Evolutionary conservation across 116 monocot genomes (phyloP).

Genomic region (Phalaenopsis hybrid): DNA sequence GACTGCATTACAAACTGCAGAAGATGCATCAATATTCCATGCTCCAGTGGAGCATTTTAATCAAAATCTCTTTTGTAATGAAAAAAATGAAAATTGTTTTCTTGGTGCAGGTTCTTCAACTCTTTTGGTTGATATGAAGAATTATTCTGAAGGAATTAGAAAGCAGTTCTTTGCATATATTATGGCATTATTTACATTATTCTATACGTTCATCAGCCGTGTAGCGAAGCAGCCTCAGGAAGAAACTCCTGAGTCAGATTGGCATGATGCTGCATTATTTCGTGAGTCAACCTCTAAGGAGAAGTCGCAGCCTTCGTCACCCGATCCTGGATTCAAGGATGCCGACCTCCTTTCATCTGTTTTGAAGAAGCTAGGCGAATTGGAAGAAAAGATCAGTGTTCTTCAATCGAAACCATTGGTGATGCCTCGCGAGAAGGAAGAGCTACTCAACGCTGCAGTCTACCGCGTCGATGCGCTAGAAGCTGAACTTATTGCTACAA

Average conservation of each 20-base stretch:
- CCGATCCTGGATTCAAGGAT: conserved; percentile 20
- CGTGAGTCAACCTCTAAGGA: conserved; percentile 13
- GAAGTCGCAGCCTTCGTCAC: conserved; percentile 21
- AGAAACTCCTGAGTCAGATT: conserved; percentile 13
- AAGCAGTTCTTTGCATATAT: neutral
- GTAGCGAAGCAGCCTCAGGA: neutral
- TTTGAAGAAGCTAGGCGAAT: conserved; percentile 30
- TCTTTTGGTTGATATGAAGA: neutral
- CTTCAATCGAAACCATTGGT: conserved; percentile 37
- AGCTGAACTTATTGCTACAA: conserved; percentile 46
- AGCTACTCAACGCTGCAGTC: conserved; percentile 44
- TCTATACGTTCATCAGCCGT: neutral
- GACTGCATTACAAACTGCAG: neutral
- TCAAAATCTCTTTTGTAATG: neutral
- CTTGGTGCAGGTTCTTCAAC: conserved; percentile 1
- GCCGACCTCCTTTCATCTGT: conserved; percentile 23
- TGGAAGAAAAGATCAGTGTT: conserved; percentile 34
- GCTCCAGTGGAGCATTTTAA: neutral
- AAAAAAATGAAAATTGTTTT: neutral
- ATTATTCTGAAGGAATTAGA: neutral
- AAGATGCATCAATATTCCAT: neutral
- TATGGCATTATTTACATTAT: neutral
- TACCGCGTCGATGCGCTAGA: conserved; percentile 40
- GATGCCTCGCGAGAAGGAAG: conserved; percentile 54
- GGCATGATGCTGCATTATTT: conserved; percentile 1